A percentile compares a stretch with the other conserved stretches of the same genome.
These are phyloP conservation scores for Coniella lustricola DNA, from an alignment of 2,329 filamentous ascomycete species.

Conservation along the genomic window DNA sequence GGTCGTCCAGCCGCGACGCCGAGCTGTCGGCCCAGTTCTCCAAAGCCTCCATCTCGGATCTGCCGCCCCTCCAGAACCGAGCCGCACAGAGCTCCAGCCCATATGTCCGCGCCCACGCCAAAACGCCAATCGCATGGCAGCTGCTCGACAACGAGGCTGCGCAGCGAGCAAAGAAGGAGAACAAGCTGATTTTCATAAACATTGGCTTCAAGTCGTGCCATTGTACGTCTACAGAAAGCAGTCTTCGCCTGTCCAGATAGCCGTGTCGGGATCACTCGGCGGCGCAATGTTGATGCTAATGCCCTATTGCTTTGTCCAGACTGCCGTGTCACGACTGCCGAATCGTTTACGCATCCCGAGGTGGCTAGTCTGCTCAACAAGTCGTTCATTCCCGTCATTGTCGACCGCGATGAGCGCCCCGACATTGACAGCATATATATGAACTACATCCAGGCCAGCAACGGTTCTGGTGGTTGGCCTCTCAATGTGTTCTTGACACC, in stretches of 20 bases:
- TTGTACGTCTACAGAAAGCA: conserved; percentile 51
- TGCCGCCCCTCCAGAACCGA: conserved; percentile 29
- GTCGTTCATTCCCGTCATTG: conserved; percentile 82
- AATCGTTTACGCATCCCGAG: conserved; percentile 79
- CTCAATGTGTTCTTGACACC: conserved; percentile 95
- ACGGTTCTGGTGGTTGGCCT: conserved; percentile 85
- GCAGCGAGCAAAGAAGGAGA: conserved; percentile 67
- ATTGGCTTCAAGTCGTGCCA: conserved; percentile 95
- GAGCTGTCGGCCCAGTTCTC: conserved; percentile 16
- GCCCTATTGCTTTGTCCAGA: conserved; percentile 35
- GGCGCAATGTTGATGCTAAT: background rate
- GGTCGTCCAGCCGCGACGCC: conserved; percentile 7
- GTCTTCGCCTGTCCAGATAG: background rate
- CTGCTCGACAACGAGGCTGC: conserved; percentile 73
- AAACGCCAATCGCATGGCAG: conserved; percentile 89
- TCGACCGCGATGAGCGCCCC: conserved; percentile 89
- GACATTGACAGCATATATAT: conserved; percentile 96
- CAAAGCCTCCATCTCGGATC: conserved; percentile 11
- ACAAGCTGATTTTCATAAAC: conserved; percentile 86
- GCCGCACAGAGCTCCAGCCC: conserved; percentile 38
- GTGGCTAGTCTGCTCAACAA: conserved; percentile 78
- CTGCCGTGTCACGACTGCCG: conserved; percentile 85
- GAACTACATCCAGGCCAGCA: conserved; percentile 95
- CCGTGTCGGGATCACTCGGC: background rate
- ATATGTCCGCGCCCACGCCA: conserved; percentile 63